These are phyloP conservation scores for Eutypa lata DNA, from an alignment of 2,329 filamentous ascomycete species.

Conservation along the genomic window DNA sequence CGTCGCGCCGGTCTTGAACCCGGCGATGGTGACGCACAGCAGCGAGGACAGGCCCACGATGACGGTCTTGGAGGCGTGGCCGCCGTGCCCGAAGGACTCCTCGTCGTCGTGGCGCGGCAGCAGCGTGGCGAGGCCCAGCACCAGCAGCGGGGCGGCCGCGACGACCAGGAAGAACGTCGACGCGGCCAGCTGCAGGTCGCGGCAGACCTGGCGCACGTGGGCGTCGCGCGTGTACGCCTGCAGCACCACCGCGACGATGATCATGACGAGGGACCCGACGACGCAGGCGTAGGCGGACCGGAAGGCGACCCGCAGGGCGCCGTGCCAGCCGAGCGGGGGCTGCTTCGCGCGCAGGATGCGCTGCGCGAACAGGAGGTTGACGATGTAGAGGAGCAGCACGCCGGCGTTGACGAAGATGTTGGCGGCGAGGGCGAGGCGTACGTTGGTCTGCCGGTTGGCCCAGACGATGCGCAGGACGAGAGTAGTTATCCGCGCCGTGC, in stretches of 20 bases:
- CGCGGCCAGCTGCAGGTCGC: conserved; percentile 25
- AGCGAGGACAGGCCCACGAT: conserved; percentile 21
- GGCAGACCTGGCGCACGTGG: conserved; percentile 12
- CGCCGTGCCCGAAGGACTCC: conserved; percentile 32
- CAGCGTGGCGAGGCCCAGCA: conserved; percentile 22
- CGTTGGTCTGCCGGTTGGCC: conserved; percentile 25
- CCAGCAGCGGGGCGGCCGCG: conserved; percentile 22
- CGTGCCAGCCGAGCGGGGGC: conserved; percentile 33
- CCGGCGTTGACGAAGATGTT: conserved; percentile 35
- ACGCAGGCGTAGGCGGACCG: conserved; percentile 26
- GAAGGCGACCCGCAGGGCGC: conserved; percentile 20
- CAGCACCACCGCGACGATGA: conserved; percentile 28
- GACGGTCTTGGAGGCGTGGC: conserved; percentile 25
- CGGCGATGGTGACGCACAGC: conserved; percentile 19
- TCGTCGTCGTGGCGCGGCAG: conserved; percentile 20
- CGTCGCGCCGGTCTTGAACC: conserved; percentile 24
- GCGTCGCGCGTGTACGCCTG: conserved; percentile 25
- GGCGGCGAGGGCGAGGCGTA: conserved; percentile 31
- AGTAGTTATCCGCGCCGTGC: conserved; percentile 31
- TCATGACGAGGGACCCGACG: conserved; percentile 25
- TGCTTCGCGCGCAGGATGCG: conserved; percentile 36
- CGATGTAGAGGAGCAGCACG: conserved; percentile 31
- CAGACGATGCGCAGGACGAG: conserved; percentile 34
- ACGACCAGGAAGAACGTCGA: conserved; percentile 26
- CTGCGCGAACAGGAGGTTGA: conserved; percentile 38